Percentiles rank a stretch among this genome's conserved stretches.
phyloP scores from a whole-genome alignment of 495 filamentous ascomycete species.

The Neurospora sp. region DNA sequence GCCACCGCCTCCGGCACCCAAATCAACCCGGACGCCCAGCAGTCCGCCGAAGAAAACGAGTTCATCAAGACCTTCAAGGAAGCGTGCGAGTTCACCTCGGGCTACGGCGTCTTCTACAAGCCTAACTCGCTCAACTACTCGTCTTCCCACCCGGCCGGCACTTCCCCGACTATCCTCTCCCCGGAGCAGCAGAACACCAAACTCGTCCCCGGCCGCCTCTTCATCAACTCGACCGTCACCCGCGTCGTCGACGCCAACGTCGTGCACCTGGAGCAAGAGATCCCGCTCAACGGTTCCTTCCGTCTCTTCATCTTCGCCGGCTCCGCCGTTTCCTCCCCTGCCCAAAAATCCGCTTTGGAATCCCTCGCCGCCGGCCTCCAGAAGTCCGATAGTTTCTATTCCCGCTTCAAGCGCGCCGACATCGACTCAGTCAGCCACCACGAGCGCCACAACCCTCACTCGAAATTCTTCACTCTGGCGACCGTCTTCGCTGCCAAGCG shows the following conservation, averaged over 20 bases:
- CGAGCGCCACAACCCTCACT: slow-evolving; percentile 75
- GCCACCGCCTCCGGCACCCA: slow-evolving; percentile 25
- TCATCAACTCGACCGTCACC: slow-evolving; percentile 68
- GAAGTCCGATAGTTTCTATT: slow-evolving; percentile 54
- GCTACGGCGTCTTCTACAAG: slow-evolving; percentile 60
- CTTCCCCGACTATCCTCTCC: slow-evolving; percentile 19
- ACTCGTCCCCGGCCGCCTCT: slow-evolving; percentile 57
- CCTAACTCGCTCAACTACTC: slow-evolving; percentile 54
- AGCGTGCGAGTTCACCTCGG: slow-evolving; percentile 60
- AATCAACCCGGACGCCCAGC: slow-evolving; percentile 10
- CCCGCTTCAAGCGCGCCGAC: slow-evolving; percentile 51
- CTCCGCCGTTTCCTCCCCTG: slow-evolving; percentile 44
- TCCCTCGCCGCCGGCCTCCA: slow-evolving; percentile 46
- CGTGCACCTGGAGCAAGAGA: slow-evolving; percentile 78
- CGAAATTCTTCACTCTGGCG: slow-evolving; percentile 66
- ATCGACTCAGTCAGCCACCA: slow-evolving; percentile 59
- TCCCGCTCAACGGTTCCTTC: slow-evolving; percentile 81
- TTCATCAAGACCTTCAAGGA: slow-evolving; percentile 61
- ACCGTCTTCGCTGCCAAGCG: slow-evolving; percentile 59
- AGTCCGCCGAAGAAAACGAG: slow-evolving; percentile 50
- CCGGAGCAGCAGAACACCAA: slow-evolving; percentile 50
- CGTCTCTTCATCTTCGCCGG: slow-evolving; percentile 78
- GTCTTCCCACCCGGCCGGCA: slow-evolving; percentile 55
- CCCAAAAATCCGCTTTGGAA: slow-evolving; percentile 23
- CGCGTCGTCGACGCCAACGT: slow-evolving; percentile 77